These are phyloP conservation scores for Cladosporium sphaerospermum DNA, from an alignment of 2,329 filamentous ascomycete species.

Conservation along the genomic window DNA sequence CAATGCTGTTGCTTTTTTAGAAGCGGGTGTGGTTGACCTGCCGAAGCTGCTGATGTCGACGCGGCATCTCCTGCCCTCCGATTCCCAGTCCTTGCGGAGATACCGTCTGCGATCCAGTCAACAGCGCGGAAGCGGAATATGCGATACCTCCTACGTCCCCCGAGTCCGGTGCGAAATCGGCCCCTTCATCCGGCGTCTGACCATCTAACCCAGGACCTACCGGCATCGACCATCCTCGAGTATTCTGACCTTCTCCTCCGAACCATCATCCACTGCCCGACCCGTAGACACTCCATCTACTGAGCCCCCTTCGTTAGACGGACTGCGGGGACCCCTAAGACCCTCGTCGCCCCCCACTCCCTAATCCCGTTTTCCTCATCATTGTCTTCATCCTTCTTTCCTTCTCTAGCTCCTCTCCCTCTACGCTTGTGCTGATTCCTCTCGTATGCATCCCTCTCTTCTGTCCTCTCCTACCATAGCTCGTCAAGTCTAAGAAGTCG, in stretches of 20 bases:
- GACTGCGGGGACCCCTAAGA: neutral
- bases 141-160: neutral
- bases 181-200: neutral
- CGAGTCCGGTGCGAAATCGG: neutral
- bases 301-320: neutral
- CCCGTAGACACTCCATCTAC: neutral
- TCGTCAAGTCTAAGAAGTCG: slow-evolving; percentile 10
- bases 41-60: neutral
- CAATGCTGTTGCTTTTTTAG: neutral
- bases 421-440: neutral
- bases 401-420: neutral
- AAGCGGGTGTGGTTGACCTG: neutral
- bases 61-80: neutral
- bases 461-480: neutral
- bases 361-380: neutral
- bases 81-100: neutral
- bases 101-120: neutral
- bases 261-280: neutral
- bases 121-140: neutral
- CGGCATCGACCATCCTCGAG: neutral
- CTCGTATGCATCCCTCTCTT: neutral
- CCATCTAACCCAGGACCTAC: too few relatives aligned
- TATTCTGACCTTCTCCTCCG: neutral
- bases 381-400: neutral
- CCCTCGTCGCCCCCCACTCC: neutral